A percentile compares a stretch with the other conserved stretches of the same genome.
These are phyloP conservation scores for Botrytis paeoniae DNA, from an alignment of 2,329 filamentous ascomycete species.

Conservation along the genomic window DNA sequence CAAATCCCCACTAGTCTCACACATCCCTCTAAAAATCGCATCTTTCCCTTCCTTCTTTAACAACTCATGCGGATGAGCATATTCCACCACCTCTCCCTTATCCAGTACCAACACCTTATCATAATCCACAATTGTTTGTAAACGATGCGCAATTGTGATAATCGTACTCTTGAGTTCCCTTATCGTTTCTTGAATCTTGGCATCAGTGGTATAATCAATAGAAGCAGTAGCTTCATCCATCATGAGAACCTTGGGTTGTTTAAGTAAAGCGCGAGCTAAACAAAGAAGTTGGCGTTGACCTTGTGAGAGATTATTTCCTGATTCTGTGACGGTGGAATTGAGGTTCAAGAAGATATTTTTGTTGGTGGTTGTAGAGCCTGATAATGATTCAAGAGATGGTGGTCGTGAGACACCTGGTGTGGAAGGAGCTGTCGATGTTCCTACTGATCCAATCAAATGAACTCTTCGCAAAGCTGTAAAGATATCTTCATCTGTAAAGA, in stretches of 20 bases:
- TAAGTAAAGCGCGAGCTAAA: conserved; percentile 87
- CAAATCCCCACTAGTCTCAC: conserved; percentile 64
- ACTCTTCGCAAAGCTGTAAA: conserved; percentile 84
- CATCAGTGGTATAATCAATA: conserved; percentile 93
- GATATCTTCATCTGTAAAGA: conserved; percentile 87
- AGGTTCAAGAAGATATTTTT: conserved; percentile 94
- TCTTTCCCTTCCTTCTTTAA: conserved; percentile 59
- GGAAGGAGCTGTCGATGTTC: conserved; percentile 32
- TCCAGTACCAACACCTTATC: conserved; percentile 96
- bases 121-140: conserved; percentile 97
- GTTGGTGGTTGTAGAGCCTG: conserved; percentile 56
- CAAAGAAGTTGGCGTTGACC: conserved; percentile 94
- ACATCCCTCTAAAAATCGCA: conserved; percentile 61
- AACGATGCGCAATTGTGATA: conserved; percentile 90
- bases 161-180: conserved; percentile 91
- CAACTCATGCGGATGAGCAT: conserved; percentile 82
- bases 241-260: conserved; percentile 86
- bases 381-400: conserved; percentile 27
- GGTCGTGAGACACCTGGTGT: conserved; percentile 38
- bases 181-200: conserved; percentile 95
- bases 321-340: conserved; percentile 78
- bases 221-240: conserved; percentile 99
- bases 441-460: conserved; percentile 68
- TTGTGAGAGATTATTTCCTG: conserved; percentile 90
- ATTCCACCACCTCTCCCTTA: conserved; percentile 83